A percentile compares a stretch with the other conserved stretches of the same genome.
Conservation (phyloP, 2,329 filamentous ascomycete genomes). For the Davidsoniella eucalypti region DNA sequence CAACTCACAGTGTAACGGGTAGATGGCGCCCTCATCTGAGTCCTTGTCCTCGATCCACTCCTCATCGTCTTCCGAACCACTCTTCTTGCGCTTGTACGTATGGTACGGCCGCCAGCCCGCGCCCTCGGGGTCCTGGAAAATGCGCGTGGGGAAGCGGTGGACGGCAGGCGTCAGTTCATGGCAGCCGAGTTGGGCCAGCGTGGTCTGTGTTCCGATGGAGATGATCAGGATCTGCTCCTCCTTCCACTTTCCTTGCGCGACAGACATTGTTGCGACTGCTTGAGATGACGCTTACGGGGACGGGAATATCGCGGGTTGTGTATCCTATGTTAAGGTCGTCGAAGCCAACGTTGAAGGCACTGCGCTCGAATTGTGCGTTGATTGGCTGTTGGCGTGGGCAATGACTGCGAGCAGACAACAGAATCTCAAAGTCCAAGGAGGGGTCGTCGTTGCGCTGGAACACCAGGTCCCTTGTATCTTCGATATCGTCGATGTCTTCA, state of each 20-base stretch:
- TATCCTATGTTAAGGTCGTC: neutral
- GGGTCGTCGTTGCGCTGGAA: too few species aligned
- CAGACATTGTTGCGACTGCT: conserved; percentile 29
- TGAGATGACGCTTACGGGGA: neutral
- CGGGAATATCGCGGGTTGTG: neutral
- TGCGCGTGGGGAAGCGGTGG: conserved; percentile 74
- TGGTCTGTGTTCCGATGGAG: conserved; percentile 73
- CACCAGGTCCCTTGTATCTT: too few species aligned
- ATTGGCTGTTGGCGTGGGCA: too few species aligned
- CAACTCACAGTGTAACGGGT: conserved; percentile 51
- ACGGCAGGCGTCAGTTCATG: conserved; percentile 83
- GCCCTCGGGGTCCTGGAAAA: conserved; percentile 75
- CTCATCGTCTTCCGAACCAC: conserved; percentile 36
- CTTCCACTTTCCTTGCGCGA: conserved; percentile 41
- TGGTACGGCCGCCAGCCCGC: conserved; percentile 63
- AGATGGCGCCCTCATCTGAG: conserved; percentile 76
- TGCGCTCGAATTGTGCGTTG: too few species aligned
- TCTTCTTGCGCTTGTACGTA: conserved; percentile 49
- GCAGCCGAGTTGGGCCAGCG: conserved; percentile 78
- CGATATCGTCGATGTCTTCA: too few species aligned
- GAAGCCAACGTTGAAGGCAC: neutral
- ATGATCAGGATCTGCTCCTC: conserved; percentile 54
- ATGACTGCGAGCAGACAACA: too few species aligned
- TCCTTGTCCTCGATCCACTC: conserved; percentile 81
- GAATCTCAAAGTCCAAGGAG: too few species aligned